Base-by-base conservation (phyloP, 202 grass and related monocot genomes). In the Musa balbisiana region DNA sequence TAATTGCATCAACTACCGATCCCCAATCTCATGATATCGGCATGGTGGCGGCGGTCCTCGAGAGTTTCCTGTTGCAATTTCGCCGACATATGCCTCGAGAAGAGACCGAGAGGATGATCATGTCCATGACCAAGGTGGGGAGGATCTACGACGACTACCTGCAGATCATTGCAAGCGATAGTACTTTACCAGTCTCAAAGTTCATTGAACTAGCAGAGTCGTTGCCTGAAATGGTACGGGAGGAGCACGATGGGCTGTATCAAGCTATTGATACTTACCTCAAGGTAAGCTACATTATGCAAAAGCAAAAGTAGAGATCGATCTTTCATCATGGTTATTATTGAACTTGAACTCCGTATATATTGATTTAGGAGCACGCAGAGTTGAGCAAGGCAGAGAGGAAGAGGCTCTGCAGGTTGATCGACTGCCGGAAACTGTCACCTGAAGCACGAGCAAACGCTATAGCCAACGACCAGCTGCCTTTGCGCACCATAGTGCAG, bases 221-320 rank as follows among this genome's bases (percentile, higher is more conserved):
- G 66, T 85, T 98, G 69, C 90, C 94, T 33, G 90, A 87, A 19
- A 83, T 93, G 21, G 86, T 87, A 51, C 83, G 94, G n/a, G 73
- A 62, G 24, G 54, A 91, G 52, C 94, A 98, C 67, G 84, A 89
- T 58, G 85, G 81, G 19, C 83, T 98, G 71, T 98, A 98, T 77
- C 27, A 81, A 69, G 94, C 94, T 55, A 89, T 98, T 69, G 88
- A 98, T 81, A 56, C 87, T 52, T 98, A 93, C n/a, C 88, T 98
- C 67, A 93, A 86, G 87, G 94, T 88, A 67, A 79, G 68, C 56
- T 19, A 60, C 14, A 58, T 17, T 19, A 58, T 4, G 55, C 55
- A 60, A 19, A 60, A 19, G 8, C 17, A 64, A 10, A 65, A 12
- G 11, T 14, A 23, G 26, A 65, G 23, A 26, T 65, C 11, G 2